Base-by-base conservation (phyloP, 805 yeast species). In the Saccharomycopsis lassenensis region DNA sequence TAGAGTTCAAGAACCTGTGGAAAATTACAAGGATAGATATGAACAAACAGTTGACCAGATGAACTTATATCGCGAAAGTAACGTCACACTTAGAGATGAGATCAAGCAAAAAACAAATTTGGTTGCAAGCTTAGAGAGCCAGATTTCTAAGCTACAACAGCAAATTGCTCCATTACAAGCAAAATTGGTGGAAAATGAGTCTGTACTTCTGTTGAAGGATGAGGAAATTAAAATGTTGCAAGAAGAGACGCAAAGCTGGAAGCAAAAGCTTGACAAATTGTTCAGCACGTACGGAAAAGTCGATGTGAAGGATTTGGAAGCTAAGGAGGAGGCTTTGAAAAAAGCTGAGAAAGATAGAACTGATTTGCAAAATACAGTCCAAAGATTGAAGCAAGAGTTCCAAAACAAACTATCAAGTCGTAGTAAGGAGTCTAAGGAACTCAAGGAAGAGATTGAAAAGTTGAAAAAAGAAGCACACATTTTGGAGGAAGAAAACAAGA, bases 21-120 rank as follows among this genome's bases (percentile, higher is more conserved):
- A 50, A 58, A 16, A 71, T 64, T 35, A 47, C 49, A 20, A 29
- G 37, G 5, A 57, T 77, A 35, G 68, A 74, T 14, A 4, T 4
- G 12, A n/a, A 23, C n/a, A 23, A 23, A 2, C 25, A 11, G 11
- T 37, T 3, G 24, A 34, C 39, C 79, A 78, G 44, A 53, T 80
- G 52, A 74, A 71, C 46, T 58, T 78, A 18, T 54, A 80, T 37
- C 63, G 81, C 35, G 89, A 80, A 52, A 77, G 84, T 47, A 80
- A 80, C 47, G 58, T 64, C 6, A 69, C 82, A 2, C 60, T 80
- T 45, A 65, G 87, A 34, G 60, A 61, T 37, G 83, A 77, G 36
- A 57, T 63, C 37, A 52, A 54, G 17, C 41, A 49, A 3, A 54
- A 55, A 28, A 39, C 52, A 16, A 45, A 49, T 11, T 56, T 51